These are phyloP conservation scores for Xylariaceae sp. DNA, from an alignment of 2,329 filamentous ascomycete genomes.

Conservation along the genomic window DNA sequence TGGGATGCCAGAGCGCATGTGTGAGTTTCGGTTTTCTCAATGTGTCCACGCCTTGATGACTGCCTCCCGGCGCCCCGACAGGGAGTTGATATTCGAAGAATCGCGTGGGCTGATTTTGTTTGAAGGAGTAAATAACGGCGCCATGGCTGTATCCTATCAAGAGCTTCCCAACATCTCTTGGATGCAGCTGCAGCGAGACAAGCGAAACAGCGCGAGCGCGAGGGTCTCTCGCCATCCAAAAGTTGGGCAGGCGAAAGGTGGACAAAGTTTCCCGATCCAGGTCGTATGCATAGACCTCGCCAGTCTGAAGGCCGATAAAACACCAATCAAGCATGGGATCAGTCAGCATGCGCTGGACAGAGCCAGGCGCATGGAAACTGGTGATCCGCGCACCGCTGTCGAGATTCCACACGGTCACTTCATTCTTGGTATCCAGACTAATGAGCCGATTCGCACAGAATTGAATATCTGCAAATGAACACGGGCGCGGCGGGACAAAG, in stretches of 20 bases:
- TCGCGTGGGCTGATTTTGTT: conserved; percentile 72
- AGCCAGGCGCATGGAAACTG: conserved; percentile 69
- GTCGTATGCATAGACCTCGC: conserved; percentile 89
- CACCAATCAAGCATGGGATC: conserved; percentile 94
- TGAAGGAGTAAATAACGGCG: conserved; percentile 88
- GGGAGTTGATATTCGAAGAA: conserved; percentile 82
- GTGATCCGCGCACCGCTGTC: conserved; percentile 61
- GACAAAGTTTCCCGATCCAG: conserved; percentile 72
- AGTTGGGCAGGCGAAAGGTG: conserved; percentile 76
- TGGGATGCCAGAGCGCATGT: conserved; percentile 90
- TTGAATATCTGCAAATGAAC: conserved; percentile 70
- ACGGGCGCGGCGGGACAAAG: conserved; percentile 63
- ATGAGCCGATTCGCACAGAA: conserved; percentile 85
- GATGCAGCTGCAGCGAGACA: conserved; percentile 77
- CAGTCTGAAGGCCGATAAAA: conserved; percentile 74
- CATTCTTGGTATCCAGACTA: conserved; percentile 78
- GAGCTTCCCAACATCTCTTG: conserved; percentile 84
- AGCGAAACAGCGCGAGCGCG: conserved; percentile 56
- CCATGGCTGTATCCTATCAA: conserved; percentile 88
- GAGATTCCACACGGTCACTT: conserved; percentile 78
- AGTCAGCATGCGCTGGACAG: conserved; percentile 66
- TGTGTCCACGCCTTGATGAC: conserved; percentile 55
- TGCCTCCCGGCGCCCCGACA: conserved; percentile 76
- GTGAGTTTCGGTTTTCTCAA: conserved; percentile 67
- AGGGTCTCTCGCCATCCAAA: conserved; percentile 72